Evolutionary conservation across 2,329 filamentous ascomycete genomes (phyloP).

Genomic region (Arthrobotrys sinensis): DNA sequence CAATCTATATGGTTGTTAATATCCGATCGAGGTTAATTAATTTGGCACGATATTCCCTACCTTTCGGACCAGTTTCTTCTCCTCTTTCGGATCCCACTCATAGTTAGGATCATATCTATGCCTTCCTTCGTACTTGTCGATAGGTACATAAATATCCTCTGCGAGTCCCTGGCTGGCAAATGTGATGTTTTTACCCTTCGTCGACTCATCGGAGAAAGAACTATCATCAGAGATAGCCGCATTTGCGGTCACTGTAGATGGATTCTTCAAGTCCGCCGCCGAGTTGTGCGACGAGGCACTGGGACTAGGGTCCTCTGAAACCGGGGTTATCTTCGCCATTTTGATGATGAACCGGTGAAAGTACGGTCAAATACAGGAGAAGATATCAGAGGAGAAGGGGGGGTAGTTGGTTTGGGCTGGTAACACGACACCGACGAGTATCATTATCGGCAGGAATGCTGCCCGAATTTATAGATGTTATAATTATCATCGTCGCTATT

Average conservation of each 20-base stretch:
- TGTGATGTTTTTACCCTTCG: conserved; percentile 20
- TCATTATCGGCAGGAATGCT: conserved; percentile 22
- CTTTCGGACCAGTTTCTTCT: conserved; percentile 73
- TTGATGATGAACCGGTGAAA: not conserved
- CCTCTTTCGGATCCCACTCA: conserved; percentile 74
- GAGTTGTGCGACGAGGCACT: conserved; percentile 18
- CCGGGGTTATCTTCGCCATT: conserved; percentile 46
- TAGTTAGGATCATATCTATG: conserved; percentile 75
- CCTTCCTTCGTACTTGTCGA: conserved; percentile 74
- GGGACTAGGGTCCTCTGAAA: conserved; percentile 21
- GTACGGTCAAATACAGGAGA: conserved; percentile 7
- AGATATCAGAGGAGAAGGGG: not conserved
- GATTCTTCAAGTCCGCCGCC: conserved; percentile 33
- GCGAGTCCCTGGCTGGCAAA: conserved; percentile 67
- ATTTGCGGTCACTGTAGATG: conserved; percentile 18
- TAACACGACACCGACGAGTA: conserved; percentile 15
- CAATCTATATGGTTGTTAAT: conserved; percentile 63
- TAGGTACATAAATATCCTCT: conserved; percentile 69
- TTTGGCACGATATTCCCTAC: conserved; percentile 65
- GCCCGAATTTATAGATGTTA: conserved; percentile 47
- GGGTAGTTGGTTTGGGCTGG: conserved; percentile 1
- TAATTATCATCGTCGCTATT: not conserved
- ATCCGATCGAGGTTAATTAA: not conserved
- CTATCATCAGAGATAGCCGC: conserved; percentile 28
- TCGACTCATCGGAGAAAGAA: conserved; percentile 41